Evolutionary conservation across 176 grass and related monocot species (phyloP).

Genomic region (Secale cereale): DNA sequence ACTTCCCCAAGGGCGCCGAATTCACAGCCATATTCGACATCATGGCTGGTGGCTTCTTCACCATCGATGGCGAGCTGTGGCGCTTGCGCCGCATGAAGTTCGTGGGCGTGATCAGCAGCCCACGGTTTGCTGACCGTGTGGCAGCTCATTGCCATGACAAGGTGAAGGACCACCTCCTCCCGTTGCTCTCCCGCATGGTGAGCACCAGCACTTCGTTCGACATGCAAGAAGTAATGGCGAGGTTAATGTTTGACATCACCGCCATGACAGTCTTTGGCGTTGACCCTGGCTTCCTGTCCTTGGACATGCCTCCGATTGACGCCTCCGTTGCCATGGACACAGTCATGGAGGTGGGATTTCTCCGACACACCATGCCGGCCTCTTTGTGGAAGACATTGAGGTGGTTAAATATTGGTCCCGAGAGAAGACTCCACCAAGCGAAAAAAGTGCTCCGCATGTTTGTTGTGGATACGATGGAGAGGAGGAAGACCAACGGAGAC

Average conservation of each 20-base stretch:
- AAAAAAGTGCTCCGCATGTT: neutral
- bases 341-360: neutral
- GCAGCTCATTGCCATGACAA: neutral
- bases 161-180: neutral
- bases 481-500: neutral
- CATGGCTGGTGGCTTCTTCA: neutral
- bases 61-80: neutral
- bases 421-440: neutral
- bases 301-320: neutral
- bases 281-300: neutral
- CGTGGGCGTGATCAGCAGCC: neutral
- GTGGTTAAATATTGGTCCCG: neutral
- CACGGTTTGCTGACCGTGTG: neutral
- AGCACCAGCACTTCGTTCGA: neutral
- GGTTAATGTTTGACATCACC: neutral
- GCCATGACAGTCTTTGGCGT: neutral
- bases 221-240: neutral
- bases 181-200: neutral
- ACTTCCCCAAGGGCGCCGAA: neutral
- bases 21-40: neutral
- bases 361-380: neutral
- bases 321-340: neutral
- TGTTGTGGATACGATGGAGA: neutral
- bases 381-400: neutral
- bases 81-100: neutral